These are phyloP conservation scores for Candida parachauliodes DNA, from an alignment of 805 yeast genomes.

Conservation along the genomic window DNA sequence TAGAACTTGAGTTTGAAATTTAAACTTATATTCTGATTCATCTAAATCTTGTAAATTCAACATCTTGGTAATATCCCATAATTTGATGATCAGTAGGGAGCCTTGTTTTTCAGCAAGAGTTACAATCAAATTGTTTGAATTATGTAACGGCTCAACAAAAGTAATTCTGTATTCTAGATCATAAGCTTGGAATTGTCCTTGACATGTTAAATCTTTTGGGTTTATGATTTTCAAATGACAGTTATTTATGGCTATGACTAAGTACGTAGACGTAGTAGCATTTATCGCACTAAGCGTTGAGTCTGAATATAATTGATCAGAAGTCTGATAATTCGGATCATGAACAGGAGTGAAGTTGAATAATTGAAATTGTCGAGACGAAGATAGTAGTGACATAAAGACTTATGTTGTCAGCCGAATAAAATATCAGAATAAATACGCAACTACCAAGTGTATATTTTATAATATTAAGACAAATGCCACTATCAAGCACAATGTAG, in stretches of 20 bases:
- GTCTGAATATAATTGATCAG: constrained; percentile 72
- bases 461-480: background rate
- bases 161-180: constrained; percentile 64
- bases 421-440: background rate
- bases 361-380: constrained; percentile 83
- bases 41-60: constrained; percentile 16
- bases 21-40: constrained; percentile 22
- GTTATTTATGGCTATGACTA: constrained; percentile 58
- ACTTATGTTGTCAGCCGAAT: background rate
- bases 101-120: constrained; percentile 78
- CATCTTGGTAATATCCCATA: constrained; percentile 68
- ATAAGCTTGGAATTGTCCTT: constrained; percentile 57
- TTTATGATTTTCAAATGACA: constrained; percentile 57
- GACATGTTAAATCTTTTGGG: constrained; percentile 38
- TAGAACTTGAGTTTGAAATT: constrained; percentile 58
- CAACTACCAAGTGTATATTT: constrained; percentile 5
- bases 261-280: constrained; percentile 45
- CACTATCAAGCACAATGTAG: constrained; percentile 3
- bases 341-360: constrained; percentile 78
- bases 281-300: constrained; percentile 64
- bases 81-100: constrained; percentile 58
- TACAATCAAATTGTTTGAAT: constrained; percentile 50
- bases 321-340: constrained; percentile 71
- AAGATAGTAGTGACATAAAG: constrained; percentile 12
- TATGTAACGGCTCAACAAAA: constrained; percentile 46